These are phyloP conservation scores for Rhynchosporium secalis DNA, from an alignment of 2,329 filamentous ascomycete species.

Conservation along the genomic window DNA sequence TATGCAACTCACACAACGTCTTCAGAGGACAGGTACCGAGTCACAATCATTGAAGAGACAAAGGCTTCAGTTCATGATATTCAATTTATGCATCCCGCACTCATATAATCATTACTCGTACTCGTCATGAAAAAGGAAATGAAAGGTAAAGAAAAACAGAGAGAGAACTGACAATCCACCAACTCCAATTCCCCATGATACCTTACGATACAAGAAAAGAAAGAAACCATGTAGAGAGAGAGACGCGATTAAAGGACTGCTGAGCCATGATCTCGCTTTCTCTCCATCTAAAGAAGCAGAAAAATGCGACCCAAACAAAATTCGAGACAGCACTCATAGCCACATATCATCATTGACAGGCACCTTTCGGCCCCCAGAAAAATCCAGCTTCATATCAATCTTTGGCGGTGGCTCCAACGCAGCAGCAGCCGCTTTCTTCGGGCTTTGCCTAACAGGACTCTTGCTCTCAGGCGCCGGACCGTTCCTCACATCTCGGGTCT, in stretches of 20 bases:
- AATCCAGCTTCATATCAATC: constrained; percentile 39
- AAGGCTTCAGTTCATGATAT: constrained; percentile 21
- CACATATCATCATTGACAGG: constrained; percentile 28
- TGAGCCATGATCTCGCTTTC: neutral
- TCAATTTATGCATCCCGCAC: constrained; percentile 23
- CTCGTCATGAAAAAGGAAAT: constrained; percentile 12
- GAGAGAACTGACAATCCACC: neutral
- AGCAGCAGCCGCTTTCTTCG: constrained; percentile 26
- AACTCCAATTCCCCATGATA: constrained; percentile 3
- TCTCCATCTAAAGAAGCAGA: neutral
- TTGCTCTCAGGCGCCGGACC: constrained; percentile 53
- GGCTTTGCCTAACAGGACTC: constrained; percentile 51
- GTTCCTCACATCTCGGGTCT: constrained; percentile 76
- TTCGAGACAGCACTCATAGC: constrained; percentile 23
- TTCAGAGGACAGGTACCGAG: no score
- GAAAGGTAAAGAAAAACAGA: constrained; percentile 9
- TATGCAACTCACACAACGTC: no score
- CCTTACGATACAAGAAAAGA: neutral
- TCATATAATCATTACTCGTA: constrained; percentile 26
- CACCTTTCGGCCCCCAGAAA: constrained; percentile 28
- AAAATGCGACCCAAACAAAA: neutral
- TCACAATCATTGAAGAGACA: no score
- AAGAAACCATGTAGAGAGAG: constrained; percentile 9
- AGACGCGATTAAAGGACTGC: neutral
- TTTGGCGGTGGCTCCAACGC: constrained; percentile 32